These are phyloP conservation scores for Amylostereum chailletii DNA, from an alignment of 1,284 basidiomycete species.

Conservation along the genomic window DNA sequence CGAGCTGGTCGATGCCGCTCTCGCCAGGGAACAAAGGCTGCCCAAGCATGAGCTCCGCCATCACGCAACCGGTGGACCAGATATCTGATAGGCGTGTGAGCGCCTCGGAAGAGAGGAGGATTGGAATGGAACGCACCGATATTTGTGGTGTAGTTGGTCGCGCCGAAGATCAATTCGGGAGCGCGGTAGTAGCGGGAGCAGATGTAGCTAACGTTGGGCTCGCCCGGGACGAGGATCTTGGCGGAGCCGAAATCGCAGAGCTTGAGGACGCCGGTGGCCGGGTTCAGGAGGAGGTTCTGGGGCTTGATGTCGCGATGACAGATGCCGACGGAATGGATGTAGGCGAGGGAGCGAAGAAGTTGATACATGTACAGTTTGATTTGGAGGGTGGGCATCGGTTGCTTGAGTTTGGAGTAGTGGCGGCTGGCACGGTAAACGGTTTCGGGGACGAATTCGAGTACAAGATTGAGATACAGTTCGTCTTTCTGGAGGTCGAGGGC, in stretches of 20 bases:
- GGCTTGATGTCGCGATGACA: constrained; percentile 99
- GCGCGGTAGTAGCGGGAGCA: constrained; percentile 99
- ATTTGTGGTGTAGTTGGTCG: constrained; percentile 99
- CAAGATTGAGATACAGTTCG: constrained; percentile 99
- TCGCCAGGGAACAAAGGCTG: constrained; percentile 99
- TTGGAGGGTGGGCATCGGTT: constrained; percentile 98
- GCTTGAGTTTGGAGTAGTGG: constrained; percentile 99
- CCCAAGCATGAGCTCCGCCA: constrained; percentile 99
- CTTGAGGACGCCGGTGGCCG: constrained; percentile 93
- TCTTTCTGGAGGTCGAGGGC: constrained; percentile 66
- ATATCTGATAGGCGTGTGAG: constrained; percentile 57
- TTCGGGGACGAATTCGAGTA: constrained; percentile 98
- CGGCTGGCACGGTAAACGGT: constrained; percentile 98
- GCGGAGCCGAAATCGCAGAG: constrained; percentile 99
- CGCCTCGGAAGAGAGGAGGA: constrained; percentile 1
- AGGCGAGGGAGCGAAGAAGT: constrained; percentile 92
- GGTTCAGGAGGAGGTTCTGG: constrained; percentile 96
- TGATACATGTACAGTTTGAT: constrained; percentile 99
- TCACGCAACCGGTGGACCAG: constrained; percentile 99
- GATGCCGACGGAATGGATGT: constrained; percentile 97
- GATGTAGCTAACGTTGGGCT: constrained; percentile 99
- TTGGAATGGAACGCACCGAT: constrained; percentile 61
- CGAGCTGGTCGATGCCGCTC: constrained; percentile 99
- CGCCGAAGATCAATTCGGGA: constrained; percentile 98
- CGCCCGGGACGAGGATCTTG: constrained; percentile 95